Percentiles rank a stretch among this genome's conserved stretches.
These are phyloP conservation scores for Sporisorium iseilematis-ciliati DNA, from an alignment of 1,284 basidiomycete species.

Conservation along the genomic window DNA sequence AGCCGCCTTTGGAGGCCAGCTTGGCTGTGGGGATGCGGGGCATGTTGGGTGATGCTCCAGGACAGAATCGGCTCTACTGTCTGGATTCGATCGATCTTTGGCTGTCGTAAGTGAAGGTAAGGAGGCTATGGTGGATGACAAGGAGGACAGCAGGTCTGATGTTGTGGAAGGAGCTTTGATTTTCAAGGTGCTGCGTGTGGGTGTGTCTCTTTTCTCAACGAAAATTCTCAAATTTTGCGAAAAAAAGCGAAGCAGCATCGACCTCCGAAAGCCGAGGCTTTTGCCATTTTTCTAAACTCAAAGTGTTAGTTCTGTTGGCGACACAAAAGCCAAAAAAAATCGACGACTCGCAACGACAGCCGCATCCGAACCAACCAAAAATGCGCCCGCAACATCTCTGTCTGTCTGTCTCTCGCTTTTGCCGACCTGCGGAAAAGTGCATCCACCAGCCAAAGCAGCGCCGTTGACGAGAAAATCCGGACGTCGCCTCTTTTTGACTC, in stretches of 20 bases:
- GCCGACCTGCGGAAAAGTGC: too few relatives aligned
- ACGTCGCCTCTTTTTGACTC: too few relatives aligned
- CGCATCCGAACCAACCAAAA: too few relatives aligned
- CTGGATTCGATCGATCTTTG: too few relatives aligned
- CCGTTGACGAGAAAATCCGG: too few relatives aligned
- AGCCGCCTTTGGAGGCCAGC: conserved; percentile 34
- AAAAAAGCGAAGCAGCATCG: not conserved
- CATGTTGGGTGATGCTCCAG: conserved; percentile 27
- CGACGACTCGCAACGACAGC: too few relatives aligned
- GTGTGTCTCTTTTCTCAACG: not conserved
- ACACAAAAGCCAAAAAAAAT: not conserved
- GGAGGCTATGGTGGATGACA: not conserved
- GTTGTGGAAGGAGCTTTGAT: not conserved
- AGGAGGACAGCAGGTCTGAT: not conserved
- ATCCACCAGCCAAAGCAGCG: too few relatives aligned
- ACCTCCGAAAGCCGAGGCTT: conserved; percentile 16
- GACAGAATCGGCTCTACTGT: too few relatives aligned
- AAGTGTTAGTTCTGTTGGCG: not conserved
- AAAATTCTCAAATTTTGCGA: conserved; percentile 41
- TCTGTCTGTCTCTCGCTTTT: too few relatives aligned
- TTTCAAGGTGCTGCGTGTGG: not conserved
- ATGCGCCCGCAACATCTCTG: too few relatives aligned
- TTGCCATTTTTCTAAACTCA: not conserved
- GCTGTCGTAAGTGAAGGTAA: not conserved
- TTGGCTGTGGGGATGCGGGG: conserved; percentile 50